These are phyloP conservation scores for Aspergillus eucalypticola DNA, from an alignment of 2,329 filamentous ascomycete genomes.

Conservation along the genomic window DNA sequence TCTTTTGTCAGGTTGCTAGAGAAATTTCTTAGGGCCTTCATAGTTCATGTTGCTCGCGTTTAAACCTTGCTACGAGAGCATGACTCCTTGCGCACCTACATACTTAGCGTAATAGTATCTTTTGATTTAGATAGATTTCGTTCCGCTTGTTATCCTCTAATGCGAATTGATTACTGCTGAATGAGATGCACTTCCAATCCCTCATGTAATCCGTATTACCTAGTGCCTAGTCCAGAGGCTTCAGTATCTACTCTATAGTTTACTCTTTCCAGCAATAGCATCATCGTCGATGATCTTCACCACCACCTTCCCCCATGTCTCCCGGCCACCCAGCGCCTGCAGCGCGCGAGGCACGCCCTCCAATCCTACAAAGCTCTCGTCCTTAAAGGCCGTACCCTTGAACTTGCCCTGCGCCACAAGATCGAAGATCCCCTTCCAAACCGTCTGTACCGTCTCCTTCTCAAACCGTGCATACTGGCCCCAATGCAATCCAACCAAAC, in stretches of 20 bases:
- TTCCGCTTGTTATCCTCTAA: not conserved
- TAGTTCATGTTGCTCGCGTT: slow-evolving; percentile 46
- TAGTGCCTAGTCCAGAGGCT: not conserved
- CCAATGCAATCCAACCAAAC: slow-evolving; percentile 88
- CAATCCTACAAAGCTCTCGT: slow-evolving; percentile 78
- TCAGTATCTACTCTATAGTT: slow-evolving; percentile 29
- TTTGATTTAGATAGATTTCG: not conserved
- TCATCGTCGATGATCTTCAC: slow-evolving; percentile 78
- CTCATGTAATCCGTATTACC: not conserved
- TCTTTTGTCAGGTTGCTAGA: slow-evolving; percentile 37
- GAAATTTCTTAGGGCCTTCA: slow-evolving; percentile 44
- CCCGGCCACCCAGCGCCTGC: slow-evolving; percentile 72
- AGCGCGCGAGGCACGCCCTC: slow-evolving; percentile 77
- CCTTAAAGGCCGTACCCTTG: slow-evolving; percentile 76
- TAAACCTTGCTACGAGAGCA: slow-evolving; percentile 41
- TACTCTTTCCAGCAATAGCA: slow-evolving; percentile 48
- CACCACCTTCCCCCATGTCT: slow-evolving; percentile 96
- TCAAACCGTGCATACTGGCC: slow-evolving; percentile 77
- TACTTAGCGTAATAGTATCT: slow-evolving; percentile 5
- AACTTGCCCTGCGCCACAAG: slow-evolving; percentile 78
- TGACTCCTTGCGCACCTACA: slow-evolving; percentile 51
- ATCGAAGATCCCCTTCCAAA: slow-evolving; percentile 81
- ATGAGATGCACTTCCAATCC: no score
- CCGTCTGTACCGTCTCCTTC: slow-evolving; percentile 65
- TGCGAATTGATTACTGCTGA: not conserved